Evolutionary conservation across 352 stramenopile genomes (phyloP), one percentile per base, ranked within the genome.

Genomic region (Pythium grandisporangium): DNA sequence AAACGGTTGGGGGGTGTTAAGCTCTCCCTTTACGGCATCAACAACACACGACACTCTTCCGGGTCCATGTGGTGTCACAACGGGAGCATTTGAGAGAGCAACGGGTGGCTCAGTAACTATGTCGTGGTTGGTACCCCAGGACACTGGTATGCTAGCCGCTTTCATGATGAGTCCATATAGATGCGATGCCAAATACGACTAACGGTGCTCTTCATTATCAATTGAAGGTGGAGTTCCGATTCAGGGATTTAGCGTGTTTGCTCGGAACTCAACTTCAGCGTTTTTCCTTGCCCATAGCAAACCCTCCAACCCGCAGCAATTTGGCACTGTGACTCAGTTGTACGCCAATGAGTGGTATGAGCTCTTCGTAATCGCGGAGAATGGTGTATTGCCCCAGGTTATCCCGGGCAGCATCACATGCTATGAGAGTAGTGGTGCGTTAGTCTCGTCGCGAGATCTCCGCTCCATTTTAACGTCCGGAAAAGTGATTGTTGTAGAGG

Each of bases 101-200:
- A 82, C 74, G 0, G 74, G 71, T n/a, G 74, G 74, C 4, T 63
- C 66, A 22, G 52, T 88, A n/a, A 60, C 54, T 37, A 34, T 81
- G 6, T 50, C 53, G 13, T 88, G 71, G 71, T 42, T 66, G 21
- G 17, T 51, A 1, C 71, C 74, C 17, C 19, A 61, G 1, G 74
- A 88, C 29, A 77, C 59, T 20, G 73, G 71, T 63, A 51, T 27
- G 19, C 36, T 38, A n/a, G n/a, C n/a, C n/a, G n/a, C n/a, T n/a
- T n/a, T n/a, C n/a, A n/a, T n/a, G n/a, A n/a, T n/a, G n/a, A n/a
- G n/a, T n/a, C n/a, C n/a, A n/a, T n/a, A n/a, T n/a, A n/a, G n/a
- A n/a, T n/a, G n/a, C n/a, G n/a, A n/a, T n/a, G n/a, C n/a, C n/a
- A n/a, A n/a, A n/a, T n/a, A n/a, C n/a, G n/a, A n/a, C n/a, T n/a